Percentiles rank a stretch among this genome's conserved stretches.
phyloP scores from a whole-genome alignment of 768 basidiomycete species.

The Leccinum barrowsii region DNA sequence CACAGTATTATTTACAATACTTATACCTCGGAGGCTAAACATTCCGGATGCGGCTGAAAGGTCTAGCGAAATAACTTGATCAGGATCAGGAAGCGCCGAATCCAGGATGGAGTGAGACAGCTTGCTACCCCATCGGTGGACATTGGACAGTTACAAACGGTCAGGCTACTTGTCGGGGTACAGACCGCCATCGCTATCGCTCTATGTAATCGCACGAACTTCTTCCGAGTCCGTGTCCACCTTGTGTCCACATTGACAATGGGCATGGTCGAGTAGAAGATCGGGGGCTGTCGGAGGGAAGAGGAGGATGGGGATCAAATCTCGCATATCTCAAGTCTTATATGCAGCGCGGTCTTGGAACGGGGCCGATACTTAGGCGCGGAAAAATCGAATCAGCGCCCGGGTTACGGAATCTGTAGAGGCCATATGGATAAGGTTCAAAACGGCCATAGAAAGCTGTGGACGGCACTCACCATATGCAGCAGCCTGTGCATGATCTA shows the following conservation, averaged over 20 bases:
- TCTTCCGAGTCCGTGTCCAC: too few relatives aligned
- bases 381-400: background rate
- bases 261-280: constrained; percentile 5
- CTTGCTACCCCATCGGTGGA: too few relatives aligned
- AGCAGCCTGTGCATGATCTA: background rate
- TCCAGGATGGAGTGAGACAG: too few relatives aligned
- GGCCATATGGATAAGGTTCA: background rate
- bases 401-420: background rate
- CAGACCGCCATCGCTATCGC: too few relatives aligned
- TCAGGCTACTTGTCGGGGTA: too few relatives aligned
- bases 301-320: background rate
- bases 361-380: background rate
- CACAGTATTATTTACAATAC: too few relatives aligned
- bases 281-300: background rate
- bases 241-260: background rate
- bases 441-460: constrained; percentile 1
- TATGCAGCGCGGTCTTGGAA: background rate
- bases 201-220: too few relatives aligned
- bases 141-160: too few relatives aligned
- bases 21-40: too few relatives aligned
- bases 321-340: constrained; percentile 1
- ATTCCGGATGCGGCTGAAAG: too few relatives aligned
- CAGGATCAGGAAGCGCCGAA: too few relatives aligned
- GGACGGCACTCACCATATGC: background rate
- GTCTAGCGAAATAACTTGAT: too few relatives aligned